These are phyloP conservation scores for Agroathelia rolfsii DNA, from an alignment of 1,284 basidiomycete species.

Conservation along the genomic window DNA sequence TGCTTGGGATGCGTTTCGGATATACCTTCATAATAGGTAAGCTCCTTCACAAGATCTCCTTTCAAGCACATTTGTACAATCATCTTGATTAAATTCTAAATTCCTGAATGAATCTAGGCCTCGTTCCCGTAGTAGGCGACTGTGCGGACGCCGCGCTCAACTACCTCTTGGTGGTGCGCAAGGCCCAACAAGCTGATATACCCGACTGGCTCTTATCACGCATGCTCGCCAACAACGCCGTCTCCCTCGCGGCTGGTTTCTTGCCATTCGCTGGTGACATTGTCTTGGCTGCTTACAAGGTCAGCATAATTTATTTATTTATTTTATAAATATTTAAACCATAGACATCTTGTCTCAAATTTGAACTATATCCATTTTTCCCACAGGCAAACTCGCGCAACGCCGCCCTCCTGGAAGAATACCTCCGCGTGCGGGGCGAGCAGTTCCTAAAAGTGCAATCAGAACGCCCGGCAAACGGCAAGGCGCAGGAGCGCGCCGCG, in stretches of 20 bases:
- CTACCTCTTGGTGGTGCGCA: slow-evolving; percentile 72
- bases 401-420: slow-evolving; percentile 67
- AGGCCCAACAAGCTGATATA: slow-evolving; percentile 66
- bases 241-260: slow-evolving; percentile 65
- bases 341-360: no score
- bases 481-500: no score
- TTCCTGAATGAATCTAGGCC: no score
- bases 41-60: no score
- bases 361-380: no score
- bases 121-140: slow-evolving; percentile 71
- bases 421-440: slow-evolving; percentile 56
- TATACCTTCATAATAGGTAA: slow-evolving; percentile 81
- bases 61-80: no score
- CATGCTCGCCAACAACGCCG: slow-evolving; percentile 76
- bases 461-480: no score
- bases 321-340: no score
- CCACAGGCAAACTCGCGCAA: slow-evolving; percentile 92
- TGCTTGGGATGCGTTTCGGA: slow-evolving; percentile 83
- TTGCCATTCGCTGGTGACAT: slow-evolving; percentile 78
- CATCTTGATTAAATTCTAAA: no score
- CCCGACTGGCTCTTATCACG: slow-evolving; percentile 58
- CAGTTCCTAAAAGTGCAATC: slow-evolving; percentile 44
- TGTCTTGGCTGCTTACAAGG: slow-evolving; percentile 65
- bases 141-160: slow-evolving; percentile 56
- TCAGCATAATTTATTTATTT: no score